Evolutionary conservation across 1,284 basidiomycete species (phyloP).

Genomic region (Apiotrichum sp.): DNA sequence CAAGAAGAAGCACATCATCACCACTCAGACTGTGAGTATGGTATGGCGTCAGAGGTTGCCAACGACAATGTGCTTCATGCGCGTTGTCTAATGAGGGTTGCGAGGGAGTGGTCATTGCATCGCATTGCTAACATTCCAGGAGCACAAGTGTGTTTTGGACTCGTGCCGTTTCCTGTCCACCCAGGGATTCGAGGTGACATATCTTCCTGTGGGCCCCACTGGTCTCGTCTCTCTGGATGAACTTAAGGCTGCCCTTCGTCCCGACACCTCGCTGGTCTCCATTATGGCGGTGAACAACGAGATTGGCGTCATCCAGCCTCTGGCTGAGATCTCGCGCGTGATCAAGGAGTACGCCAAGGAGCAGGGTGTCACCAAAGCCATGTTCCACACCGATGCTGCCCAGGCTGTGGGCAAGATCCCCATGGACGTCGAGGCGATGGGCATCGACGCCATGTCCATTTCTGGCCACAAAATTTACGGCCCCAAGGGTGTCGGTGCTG

Average conservation of each 20-base stretch:
- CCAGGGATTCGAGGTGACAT: constrained; percentile 97
- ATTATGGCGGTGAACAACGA: constrained; percentile 99
- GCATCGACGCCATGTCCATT: constrained; percentile 92
- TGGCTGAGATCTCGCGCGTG: constrained; percentile 88
- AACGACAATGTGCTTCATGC: too few species aligned
- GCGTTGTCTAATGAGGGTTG: too few species aligned
- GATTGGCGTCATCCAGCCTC: constrained; percentile 96
- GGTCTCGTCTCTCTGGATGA: constrained; percentile 73
- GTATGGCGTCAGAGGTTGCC: not conserved
- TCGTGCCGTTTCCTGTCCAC: constrained; percentile 92
- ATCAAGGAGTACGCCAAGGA: constrained; percentile 50
- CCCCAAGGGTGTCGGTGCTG: constrained; percentile 92
- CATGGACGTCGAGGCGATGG: constrained; percentile 89
- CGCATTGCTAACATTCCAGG: constrained; percentile 52
- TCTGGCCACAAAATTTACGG: constrained; percentile 98
- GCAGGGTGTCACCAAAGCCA: constrained; percentile 72
- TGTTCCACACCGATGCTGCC: constrained; percentile 97
- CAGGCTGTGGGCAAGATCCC: constrained; percentile 91
- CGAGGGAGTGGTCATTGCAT: too few species aligned
- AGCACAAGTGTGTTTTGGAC: constrained; percentile 99
- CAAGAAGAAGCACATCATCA: constrained; percentile 84
- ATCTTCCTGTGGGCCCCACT: constrained; percentile 84
- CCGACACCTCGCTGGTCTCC: constrained; percentile 79
- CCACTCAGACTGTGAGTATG: constrained; percentile 71
- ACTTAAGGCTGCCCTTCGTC: constrained; percentile 75